A percentile compares a stretch with the other conserved stretches of the same genome.
Evolutionary conservation across 495 filamentous ascomycete species (phyloP).

Genomic region (Coniosporium apollinis): DNA sequence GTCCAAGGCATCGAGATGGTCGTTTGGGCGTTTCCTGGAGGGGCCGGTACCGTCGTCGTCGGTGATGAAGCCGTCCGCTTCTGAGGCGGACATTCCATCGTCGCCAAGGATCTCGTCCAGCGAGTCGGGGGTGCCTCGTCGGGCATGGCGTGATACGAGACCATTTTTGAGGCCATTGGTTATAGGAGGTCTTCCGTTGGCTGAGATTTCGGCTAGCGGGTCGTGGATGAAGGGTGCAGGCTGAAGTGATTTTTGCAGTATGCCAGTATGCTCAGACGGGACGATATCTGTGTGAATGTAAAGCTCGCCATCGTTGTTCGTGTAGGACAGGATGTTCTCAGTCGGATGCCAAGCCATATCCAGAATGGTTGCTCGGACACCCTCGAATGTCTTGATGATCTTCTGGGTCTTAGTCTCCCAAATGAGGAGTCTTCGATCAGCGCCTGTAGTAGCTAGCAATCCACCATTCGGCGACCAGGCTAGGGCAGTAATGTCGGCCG

Average conservation of each 20-base stretch:
- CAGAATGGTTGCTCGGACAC: slow-evolving; percentile 46
- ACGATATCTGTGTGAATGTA: slow-evolving; percentile 77
- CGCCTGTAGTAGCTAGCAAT: slow-evolving; percentile 62
- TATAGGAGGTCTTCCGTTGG: slow-evolving; percentile 39
- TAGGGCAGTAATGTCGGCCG: slow-evolving; percentile 69
- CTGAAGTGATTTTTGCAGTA: slow-evolving; percentile 45
- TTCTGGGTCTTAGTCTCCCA: slow-evolving; percentile 85
- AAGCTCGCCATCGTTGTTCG: slow-evolving; percentile 76
- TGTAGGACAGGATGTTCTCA: slow-evolving; percentile 76
- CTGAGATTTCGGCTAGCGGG: slow-evolving; percentile 52
- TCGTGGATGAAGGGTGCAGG: slow-evolving; percentile 77
- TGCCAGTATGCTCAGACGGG: slow-evolving; percentile 39
- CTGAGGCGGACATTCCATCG: slow-evolving; percentile 15
- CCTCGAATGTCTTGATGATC: slow-evolving; percentile 36
- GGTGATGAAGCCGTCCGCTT: slow-evolving; percentile 64
- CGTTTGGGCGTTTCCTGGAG: slow-evolving; percentile 39
- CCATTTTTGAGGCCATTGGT: slow-evolving; percentile 38
- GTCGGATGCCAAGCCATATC: slow-evolving; percentile 82
- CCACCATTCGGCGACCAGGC: slow-evolving; percentile 92
- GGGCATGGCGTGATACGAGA: slow-evolving; percentile 17
- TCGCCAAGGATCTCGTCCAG: slow-evolving; percentile 44
- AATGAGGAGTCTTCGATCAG: slow-evolving; percentile 65
- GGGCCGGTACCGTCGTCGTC: slow-evolving; percentile 96
- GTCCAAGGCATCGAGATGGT: slow-evolving; percentile 31
- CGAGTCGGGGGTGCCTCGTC: slow-evolving; percentile 36